Conservation (phyloP, 176 grass and related monocot species). For the Zea luxurians region DNA sequence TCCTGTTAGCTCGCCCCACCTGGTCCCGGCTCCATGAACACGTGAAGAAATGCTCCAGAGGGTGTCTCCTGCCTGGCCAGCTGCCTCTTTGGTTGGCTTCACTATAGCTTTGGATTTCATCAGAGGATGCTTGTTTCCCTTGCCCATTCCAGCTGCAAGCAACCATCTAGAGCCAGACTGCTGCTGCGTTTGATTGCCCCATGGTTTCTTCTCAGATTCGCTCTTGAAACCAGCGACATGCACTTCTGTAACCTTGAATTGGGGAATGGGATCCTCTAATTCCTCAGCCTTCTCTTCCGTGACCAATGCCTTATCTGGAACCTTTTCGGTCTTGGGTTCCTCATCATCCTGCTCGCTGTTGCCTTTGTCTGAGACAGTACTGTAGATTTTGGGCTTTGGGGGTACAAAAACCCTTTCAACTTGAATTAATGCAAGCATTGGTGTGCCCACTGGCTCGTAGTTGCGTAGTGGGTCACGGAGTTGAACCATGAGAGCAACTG, state of each 20-base stretch:
- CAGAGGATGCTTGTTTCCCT: conserved; percentile 78
- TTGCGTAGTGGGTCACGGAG: conserved; percentile 84
- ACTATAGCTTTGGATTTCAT: conserved; percentile 72
- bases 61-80: conserved; percentile 55
- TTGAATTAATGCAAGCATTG: conserved; percentile 95
- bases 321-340: conserved; percentile 51
- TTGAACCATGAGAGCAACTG: conserved; percentile 95
- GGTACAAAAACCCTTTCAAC: conserved; percentile 94
- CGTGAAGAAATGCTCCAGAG: conserved; percentile 97
- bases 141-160: conserved; percentile 93
- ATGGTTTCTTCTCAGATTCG: conserved; percentile 71
- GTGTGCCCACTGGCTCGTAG: conserved; percentile 85
- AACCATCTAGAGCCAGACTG: conserved; percentile 96
- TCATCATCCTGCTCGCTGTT: conserved; percentile 64
- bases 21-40: conserved; percentile 65
- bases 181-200: conserved; percentile 80
- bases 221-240: conserved; percentile 92
- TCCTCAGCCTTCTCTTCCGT: conserved; percentile 51
- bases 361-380: conserved; percentile 55
- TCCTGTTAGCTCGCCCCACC: conserved; percentile 52
- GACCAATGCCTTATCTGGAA: conserved; percentile 49
- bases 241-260: conserved; percentile 92
- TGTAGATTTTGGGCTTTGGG: conserved; percentile 89
- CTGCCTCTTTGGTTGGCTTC: conserved; percentile 45
- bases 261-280: conserved; percentile 58